A percentile compares a stretch with the other conserved stretches of the same genome.
Evolutionary conservation across 1,284 basidiomycete species (phyloP).

Genomic region (Puccinia horiana): DNA sequence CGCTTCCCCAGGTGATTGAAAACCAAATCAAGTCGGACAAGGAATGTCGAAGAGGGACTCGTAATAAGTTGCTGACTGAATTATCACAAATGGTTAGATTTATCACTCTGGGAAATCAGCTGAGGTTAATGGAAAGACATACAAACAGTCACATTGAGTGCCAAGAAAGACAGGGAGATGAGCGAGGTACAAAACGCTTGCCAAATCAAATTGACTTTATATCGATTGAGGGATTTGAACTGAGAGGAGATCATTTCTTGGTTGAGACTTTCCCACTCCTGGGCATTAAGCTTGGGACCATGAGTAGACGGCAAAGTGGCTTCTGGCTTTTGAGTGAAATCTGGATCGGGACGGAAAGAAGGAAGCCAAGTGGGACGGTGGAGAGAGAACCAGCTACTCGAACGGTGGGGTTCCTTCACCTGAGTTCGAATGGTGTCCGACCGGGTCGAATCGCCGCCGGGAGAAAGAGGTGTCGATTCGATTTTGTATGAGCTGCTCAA

Average conservation of each 20-base stretch:
- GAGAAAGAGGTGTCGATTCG: background rate
- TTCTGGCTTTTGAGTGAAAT: background rate
- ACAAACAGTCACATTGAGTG: background rate
- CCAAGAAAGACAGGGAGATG: constrained; percentile 2
- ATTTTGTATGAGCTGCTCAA: background rate
- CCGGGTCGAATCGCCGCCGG: background rate
- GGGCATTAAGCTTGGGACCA: background rate
- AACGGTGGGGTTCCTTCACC: background rate
- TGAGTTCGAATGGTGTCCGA: background rate
- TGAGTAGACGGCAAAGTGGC: background rate
- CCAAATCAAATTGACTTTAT: constrained; percentile 24
- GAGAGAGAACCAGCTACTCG: background rate
- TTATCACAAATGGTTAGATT: background rate
- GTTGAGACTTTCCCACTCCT: constrained; percentile 13
- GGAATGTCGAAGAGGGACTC: constrained; percentile 3
- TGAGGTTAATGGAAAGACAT: background rate
- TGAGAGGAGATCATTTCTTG: constrained; percentile 6
- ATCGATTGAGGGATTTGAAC: constrained; percentile 5
- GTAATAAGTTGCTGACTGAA: background rate
- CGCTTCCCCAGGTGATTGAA: constrained; percentile 13
- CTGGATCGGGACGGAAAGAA: background rate
- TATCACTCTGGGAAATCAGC: background rate
- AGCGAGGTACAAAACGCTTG: background rate
- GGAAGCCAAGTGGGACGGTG: background rate
- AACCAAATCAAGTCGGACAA: constrained; percentile 16